These are phyloP conservation scores for Agarophyton chilense DNA, from an alignment of 23 red algal species.

Conservation along the genomic window DNA sequence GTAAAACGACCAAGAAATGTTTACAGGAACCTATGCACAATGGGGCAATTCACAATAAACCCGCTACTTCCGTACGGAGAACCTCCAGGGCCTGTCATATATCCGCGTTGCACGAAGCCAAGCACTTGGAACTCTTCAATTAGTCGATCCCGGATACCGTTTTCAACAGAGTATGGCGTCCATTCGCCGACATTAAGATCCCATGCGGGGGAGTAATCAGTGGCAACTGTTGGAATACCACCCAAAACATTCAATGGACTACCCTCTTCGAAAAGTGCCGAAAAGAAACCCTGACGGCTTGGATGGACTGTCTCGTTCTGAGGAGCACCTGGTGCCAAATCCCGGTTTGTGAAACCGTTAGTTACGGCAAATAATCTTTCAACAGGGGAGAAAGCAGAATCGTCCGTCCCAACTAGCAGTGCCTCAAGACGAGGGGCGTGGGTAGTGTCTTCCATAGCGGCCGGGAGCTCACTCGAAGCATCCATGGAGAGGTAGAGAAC, in stretches of 20 bases:
- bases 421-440: conserved; percentile 6
- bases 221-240: conserved; percentile 62
- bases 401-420: conserved; percentile 38
- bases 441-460: conserved; percentile 59
- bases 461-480: conserved; percentile 13
- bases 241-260: conserved; percentile 51
- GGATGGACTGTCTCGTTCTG: conserved; percentile 34
- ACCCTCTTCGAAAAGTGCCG: conserved; percentile 42
- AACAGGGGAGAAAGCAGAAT: conserved; percentile 59
- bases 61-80: conserved; percentile 34
- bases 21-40: conserved; percentile 62
- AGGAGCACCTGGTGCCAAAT: conserved; percentile 39
- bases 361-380: conserved; percentile 48
- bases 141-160: conserved; percentile 29
- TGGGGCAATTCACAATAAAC: conserved; percentile 64
- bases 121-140: conserved; percentile 61
- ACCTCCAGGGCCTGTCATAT: conserved; percentile 41
- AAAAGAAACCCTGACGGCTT: conserved; percentile 50
- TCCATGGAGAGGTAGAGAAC: conserved; percentile 54
- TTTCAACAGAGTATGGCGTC: conserved; percentile 44
- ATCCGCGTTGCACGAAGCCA: conserved; percentile 50
- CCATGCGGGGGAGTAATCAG: conserved; percentile 68
- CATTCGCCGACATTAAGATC: conserved; percentile 54
- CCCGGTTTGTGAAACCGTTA: conserved; percentile 41
- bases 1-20: too few species aligned